These are phyloP conservation scores for Cutaneotrichosporon sp. DNA, from an alignment of 1,284 basidiomycete genomes.

Conservation along the genomic window DNA sequence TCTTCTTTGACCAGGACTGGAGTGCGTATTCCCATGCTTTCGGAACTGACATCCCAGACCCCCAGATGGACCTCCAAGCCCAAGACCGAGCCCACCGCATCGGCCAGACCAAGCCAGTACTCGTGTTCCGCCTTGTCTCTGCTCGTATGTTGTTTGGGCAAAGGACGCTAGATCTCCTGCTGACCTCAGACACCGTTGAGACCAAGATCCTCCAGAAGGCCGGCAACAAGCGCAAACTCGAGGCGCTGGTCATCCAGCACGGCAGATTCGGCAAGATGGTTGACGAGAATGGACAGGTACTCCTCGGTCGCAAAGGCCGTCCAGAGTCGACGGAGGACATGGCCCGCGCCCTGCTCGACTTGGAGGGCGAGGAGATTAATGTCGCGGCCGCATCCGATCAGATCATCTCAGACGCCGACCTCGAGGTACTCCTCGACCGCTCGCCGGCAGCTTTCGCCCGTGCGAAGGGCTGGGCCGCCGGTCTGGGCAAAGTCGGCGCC, in stretches of 20 bases:
- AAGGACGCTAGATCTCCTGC: too few relatives aligned
- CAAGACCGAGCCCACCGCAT: conserved; percentile 94
- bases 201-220: conserved; percentile 86
- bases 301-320: conserved; percentile 39
- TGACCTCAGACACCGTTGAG: conserved; percentile 66
- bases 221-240: conserved; percentile 78
- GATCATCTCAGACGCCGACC: conserved; percentile 73
- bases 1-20: conserved; percentile 96
- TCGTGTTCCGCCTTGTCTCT: conserved; percentile 81
- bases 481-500: conserved; percentile 35
- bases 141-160: conserved; percentile 52
- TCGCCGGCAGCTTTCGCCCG: conserved; percentile 72
- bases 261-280: conserved; percentile 66
- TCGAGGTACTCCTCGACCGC: conserved; percentile 75
- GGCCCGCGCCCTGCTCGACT: conserved; percentile 69
- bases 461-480: conserved; percentile 66
- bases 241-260: conserved; percentile 90
- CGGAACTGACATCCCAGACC: conserved; percentile 56
- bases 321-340: conserved; percentile 69
- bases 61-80: conserved; percentile 94
- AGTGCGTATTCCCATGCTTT: conserved; percentile 48
- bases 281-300: conserved; percentile 54
- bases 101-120: conserved; percentile 81
- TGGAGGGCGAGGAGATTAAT: conserved; percentile 84
- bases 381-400: conserved; percentile 72